Evolutionary conservation across 495 filamentous ascomycete genomes (phyloP).

Genomic region (Physcia stellaris): DNA sequence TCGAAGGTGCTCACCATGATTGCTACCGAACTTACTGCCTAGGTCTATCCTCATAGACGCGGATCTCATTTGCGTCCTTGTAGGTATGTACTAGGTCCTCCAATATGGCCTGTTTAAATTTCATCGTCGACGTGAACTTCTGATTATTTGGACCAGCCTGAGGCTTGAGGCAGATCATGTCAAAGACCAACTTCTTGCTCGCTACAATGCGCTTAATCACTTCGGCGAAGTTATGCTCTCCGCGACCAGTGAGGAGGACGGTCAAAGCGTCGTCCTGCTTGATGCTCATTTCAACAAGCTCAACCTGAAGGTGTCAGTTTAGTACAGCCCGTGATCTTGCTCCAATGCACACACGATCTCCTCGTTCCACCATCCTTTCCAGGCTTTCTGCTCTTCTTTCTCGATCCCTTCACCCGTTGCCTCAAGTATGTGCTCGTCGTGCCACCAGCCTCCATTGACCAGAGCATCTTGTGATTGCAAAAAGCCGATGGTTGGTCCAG

Average conservation of each 20-base stretch:
- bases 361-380: constrained; percentile 98
- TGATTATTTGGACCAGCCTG: constrained; percentile 64
- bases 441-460: constrained; percentile 91
- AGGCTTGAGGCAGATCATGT: constrained; percentile 83
- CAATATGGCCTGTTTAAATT: constrained; percentile 78
- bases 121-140: constrained; percentile 63
- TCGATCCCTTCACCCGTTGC: constrained; percentile 77
- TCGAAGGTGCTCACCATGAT: background rate
- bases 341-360: constrained; percentile 43
- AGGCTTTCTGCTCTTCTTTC: constrained; percentile 67
- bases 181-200: constrained; percentile 71
- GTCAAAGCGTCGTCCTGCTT: constrained; percentile 76
- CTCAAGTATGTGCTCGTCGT: constrained; percentile 72
- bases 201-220: constrained; percentile 72
- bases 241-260: constrained; percentile 80
- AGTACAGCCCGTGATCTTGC: background rate
- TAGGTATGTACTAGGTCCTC: constrained; percentile 74
- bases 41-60: constrained; percentile 50
- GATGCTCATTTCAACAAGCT: constrained; percentile 69
- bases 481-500: constrained; percentile 54
- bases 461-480: constrained; percentile 65
- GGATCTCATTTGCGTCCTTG: constrained; percentile 64
- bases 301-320: constrained; percentile 39
- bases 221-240: constrained; percentile 59
- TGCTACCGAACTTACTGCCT: constrained; percentile 39